These are phyloP conservation scores for Lepidium sativum DNA, from an alignment of 345 rosid genomes.

Conservation along the genomic window DNA sequence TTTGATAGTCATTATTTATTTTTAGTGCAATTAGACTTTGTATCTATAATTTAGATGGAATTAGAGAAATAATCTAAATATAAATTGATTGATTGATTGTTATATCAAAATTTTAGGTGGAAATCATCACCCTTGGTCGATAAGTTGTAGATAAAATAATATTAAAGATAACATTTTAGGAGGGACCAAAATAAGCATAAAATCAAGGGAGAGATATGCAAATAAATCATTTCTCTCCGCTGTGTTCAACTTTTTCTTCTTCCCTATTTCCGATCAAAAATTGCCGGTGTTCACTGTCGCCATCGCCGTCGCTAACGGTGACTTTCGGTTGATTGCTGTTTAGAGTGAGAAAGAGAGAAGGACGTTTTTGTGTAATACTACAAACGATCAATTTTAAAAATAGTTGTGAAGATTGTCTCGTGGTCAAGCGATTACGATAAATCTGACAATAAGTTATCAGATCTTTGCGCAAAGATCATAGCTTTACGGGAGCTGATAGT, in stretches of 20 bases:
- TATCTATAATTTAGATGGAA: too few relatives aligned
- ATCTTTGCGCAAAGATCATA: constrained; percentile 14
- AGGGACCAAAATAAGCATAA: not conserved
- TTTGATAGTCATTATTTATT: too few relatives aligned
- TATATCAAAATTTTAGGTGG: too few relatives aligned
- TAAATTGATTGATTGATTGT: too few relatives aligned
- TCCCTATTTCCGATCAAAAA: constrained; percentile 4
- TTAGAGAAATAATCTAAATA: too few relatives aligned
- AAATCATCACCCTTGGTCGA: too few relatives aligned
- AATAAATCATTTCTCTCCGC: constrained; percentile 4
- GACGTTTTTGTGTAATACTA: not conserved
- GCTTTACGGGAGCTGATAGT: constrained; percentile 17
- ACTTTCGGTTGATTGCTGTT: not conserved
- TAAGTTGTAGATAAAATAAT: too few relatives aligned
- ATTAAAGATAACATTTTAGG: not conserved
- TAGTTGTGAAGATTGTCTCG: constrained; percentile 2
- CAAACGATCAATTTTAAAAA: constrained; percentile 6
- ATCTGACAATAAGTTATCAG: not conserved
- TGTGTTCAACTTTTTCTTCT: not conserved
- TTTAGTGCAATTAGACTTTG: too few relatives aligned
- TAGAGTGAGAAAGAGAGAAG: not conserved
- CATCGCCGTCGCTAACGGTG: constrained; percentile 3
- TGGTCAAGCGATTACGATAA: not conserved
- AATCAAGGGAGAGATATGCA: not conserved
- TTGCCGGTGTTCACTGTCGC: not conserved